phyloP scores from a whole-genome alignment of 108 stramenopile genomes.

The Nitzschia palea region DNA sequence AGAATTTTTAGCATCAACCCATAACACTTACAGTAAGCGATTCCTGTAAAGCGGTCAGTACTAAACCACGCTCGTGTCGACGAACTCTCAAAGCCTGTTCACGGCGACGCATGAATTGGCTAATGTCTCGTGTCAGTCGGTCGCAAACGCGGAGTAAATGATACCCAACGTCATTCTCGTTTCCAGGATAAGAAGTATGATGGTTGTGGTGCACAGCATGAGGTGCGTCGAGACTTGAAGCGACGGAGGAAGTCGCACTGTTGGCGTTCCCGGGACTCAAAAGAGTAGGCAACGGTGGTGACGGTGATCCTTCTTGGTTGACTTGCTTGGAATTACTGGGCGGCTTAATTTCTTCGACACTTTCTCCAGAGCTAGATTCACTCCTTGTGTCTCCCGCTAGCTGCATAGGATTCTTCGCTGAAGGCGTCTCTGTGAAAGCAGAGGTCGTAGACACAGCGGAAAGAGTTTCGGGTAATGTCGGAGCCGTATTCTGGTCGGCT shows the following conservation, averaged over 20 bases:
- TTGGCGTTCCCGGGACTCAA: slow-evolving; percentile 67
- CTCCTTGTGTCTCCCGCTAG: slow-evolving; percentile 21
- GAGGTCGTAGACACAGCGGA: slow-evolving; percentile 44
- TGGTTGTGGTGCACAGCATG: slow-evolving; percentile 55
- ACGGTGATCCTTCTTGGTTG: slow-evolving; percentile 26
- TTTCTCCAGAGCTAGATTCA: slow-evolving; percentile 33
- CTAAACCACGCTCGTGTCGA: slow-evolving; percentile 62
- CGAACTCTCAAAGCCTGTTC: slow-evolving; percentile 57
- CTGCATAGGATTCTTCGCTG: slow-evolving; percentile 10
- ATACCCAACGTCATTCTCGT: slow-evolving; percentile 81
- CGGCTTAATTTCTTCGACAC: slow-evolving; percentile 17
- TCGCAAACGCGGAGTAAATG: slow-evolving; percentile 80
- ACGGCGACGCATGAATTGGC: slow-evolving; percentile 75
- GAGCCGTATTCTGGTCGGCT: slow-evolving; percentile 58
- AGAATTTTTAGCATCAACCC: background rate
- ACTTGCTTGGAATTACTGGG: slow-evolving; percentile 8
- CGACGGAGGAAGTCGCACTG: slow-evolving; percentile 80
- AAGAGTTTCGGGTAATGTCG: slow-evolving; percentile 58
- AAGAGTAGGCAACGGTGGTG: slow-evolving; percentile 72
- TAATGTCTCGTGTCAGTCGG: slow-evolving; percentile 69
- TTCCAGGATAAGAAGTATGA: slow-evolving; percentile 31
- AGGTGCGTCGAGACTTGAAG: slow-evolving; percentile 83
- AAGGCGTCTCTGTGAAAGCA: slow-evolving; percentile 9
- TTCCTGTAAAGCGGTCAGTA: slow-evolving; percentile 69
- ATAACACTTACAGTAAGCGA: slow-evolving; percentile 44